A percentile compares a stretch with the other conserved stretches of the same genome.
Evolutionary conservation across 2,329 filamentous ascomycete genomes (phyloP).

Genomic region (Dryadomyces quercus-mongolicae): DNA sequence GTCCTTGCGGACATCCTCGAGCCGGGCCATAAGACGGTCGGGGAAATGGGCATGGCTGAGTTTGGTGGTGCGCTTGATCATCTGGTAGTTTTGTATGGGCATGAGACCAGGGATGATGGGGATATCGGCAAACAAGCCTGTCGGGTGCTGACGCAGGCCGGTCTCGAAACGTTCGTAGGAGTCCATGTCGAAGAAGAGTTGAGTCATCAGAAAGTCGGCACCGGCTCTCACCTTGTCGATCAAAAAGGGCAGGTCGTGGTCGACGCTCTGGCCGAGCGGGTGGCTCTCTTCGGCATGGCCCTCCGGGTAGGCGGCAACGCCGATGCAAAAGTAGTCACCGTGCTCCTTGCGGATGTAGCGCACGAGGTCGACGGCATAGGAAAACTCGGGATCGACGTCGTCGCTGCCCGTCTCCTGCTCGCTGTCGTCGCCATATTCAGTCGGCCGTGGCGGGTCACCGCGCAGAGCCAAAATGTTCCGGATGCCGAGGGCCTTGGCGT

Average conservation of each 20-base stretch:
- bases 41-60: slow-evolving; percentile 83
- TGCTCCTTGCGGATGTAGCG: slow-evolving; percentile 75
- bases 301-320: slow-evolving; percentile 89
- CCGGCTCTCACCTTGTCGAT: slow-evolving; percentile 85
- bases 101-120: slow-evolving; percentile 91
- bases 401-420: slow-evolving; percentile 29
- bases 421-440: slow-evolving; percentile 62
- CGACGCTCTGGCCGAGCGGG: slow-evolving; percentile 54
- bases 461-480: slow-evolving; percentile 86
- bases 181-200: slow-evolving; percentile 85
- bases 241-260: slow-evolving; percentile 77
- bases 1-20: slow-evolving; percentile 64
- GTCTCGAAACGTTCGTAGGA: slow-evolving; percentile 74
- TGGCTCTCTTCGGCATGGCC: slow-evolving; percentile 87
- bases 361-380: slow-evolving; percentile 81
- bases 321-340: slow-evolving; percentile 92
- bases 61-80: slow-evolving; percentile 87
- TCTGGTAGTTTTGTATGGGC: slow-evolving; percentile 96
- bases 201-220: slow-evolving; percentile 97
- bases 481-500: slow-evolving; percentile 82
- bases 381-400: slow-evolving; percentile 70
- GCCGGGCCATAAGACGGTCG: slow-evolving; percentile 51
- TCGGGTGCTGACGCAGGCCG: slow-evolving; percentile 65
- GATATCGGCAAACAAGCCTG: slow-evolving; percentile 72
- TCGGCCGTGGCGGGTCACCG: slow-evolving; percentile 79